Base-by-base conservation (phyloP, 208 protist genomes). In the Trypanosoma melophagium region DNA sequence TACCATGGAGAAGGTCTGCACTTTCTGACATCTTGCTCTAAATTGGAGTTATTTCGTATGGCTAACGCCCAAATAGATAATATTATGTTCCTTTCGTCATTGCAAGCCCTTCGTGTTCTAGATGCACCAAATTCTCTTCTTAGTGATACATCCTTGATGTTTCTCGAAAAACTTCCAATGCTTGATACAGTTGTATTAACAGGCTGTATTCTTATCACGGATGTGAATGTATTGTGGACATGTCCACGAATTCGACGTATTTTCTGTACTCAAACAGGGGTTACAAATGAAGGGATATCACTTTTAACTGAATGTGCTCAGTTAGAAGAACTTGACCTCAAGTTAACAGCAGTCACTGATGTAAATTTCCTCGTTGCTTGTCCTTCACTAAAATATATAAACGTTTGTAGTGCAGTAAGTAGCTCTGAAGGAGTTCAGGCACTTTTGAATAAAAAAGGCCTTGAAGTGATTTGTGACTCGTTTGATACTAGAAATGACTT, bases 21-120 rank as follows among this genome's bases (percentile, higher is more conserved):
- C 9, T 77, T 75, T 54, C 51, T 90, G 14, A 47, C 69, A 28
- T 44, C 62, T 22, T 93, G 87, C 67, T 60, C 49, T 3, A 56
- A 84, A 49, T 71, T 94, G 7, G 89, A 94, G 71, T 72, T 92
- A 38, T 87, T 92, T 57, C 86, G 86, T 47, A 85, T 89, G 74
- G 75, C 76, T 10, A 62, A 83, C 21, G 72, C 84, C 7, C 64
- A 90, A 24, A 78, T 92, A 35, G 79, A 87, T 50, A 73, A 68
- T 57, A 81, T 94, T 44, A 59, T 71, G 22, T 92, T 90, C 60
- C 65, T 94, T n/a, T 79, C 72, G n/a, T 66, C 65, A 8, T 53
- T 80, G 54, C 56, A 66, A 19, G 50, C 74, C 21, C 73, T 94
- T 35, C 76, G 89, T 19, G 83, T 94, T 13, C 74, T 94, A 21